Evolutionary conservation across 305 asterid genomes (phyloP).

Genomic region (Fraxinus dipetala): DNA sequence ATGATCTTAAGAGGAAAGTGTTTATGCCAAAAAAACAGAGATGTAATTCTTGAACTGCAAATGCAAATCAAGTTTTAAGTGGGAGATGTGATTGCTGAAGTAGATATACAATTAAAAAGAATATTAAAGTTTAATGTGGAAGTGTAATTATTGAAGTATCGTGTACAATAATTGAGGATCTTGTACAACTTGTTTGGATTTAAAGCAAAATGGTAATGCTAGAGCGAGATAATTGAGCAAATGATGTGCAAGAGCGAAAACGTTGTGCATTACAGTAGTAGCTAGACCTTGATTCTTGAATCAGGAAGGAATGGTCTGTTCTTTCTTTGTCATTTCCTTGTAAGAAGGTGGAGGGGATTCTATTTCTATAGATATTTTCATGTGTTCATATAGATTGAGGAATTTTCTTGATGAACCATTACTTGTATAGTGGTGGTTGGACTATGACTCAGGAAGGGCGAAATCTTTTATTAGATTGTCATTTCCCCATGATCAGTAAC

Average conservation of each 20-base stretch:
- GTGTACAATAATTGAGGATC: background rate
- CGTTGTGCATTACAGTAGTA: background rate
- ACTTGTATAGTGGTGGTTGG: background rate
- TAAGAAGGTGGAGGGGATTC: slow-evolving; percentile 1
- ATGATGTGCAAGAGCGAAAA: background rate
- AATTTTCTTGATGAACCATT: background rate
- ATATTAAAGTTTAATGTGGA: background rate
- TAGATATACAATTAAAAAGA: background rate
- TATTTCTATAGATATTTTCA: slow-evolving; percentile 7
- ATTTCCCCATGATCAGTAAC: background rate
- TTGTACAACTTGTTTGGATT: background rate
- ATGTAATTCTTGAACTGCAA: slow-evolving; percentile 3
- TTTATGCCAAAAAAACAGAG: background rate
- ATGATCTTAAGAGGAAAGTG: slow-evolving; percentile 13
- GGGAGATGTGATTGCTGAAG: background rate
- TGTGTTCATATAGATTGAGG: background rate
- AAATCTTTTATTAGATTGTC: background rate
- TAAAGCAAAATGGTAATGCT: background rate
- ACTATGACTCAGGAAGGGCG: background rate
- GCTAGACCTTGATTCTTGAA: background rate
- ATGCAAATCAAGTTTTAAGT: background rate
- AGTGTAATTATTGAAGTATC: background rate
- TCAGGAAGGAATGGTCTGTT: slow-evolving; percentile 2
- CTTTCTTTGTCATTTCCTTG: background rate
- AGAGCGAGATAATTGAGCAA: background rate